Conservation (phyloP, 305 asterid genomes). For the Fraxinus baroniana region DNA sequence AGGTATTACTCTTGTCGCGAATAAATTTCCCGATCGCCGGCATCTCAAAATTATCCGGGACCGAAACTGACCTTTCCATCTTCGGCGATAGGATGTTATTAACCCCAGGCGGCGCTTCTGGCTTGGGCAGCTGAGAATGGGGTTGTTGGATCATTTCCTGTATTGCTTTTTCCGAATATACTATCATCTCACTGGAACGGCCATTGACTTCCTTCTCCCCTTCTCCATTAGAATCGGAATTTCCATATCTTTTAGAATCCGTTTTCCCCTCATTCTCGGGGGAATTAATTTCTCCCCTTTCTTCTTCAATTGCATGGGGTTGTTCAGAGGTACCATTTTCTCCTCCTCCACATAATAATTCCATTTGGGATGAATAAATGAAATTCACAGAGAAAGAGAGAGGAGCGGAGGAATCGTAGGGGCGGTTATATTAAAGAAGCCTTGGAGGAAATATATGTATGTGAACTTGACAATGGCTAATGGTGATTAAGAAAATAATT, state of each 20-base stretch:
- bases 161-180: background rate
- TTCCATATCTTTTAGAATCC: background rate
- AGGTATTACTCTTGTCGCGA: conserved; percentile 65
- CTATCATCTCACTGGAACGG: background rate
- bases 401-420: conserved; percentile 13
- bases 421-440: conserved; percentile 23
- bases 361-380: background rate
- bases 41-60: conserved; percentile 51
- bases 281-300: background rate
- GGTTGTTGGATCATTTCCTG: conserved; percentile 41
- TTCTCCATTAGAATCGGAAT: background rate
- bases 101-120: conserved; percentile 68
- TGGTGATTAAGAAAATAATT: background rate
- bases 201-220: background rate
- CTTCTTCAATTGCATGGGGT: conserved; percentile 2
- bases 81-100: background rate
- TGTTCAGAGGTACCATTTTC: background rate
- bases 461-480: background rate
- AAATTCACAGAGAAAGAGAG: conserved; percentile 22
- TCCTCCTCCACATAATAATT: conserved; percentile 20
- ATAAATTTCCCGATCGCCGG: conserved; percentile 79
- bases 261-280: conserved; percentile 3
- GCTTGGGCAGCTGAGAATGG: conserved; percentile 69
- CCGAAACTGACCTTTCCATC: conserved; percentile 43
- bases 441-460: conserved; percentile 15